Evolutionary conservation across 371 early-diverging fungal genomes (phyloP), one percentile per base, ranked within the genome.

Genomic region (Mucor saturninus): DNA sequence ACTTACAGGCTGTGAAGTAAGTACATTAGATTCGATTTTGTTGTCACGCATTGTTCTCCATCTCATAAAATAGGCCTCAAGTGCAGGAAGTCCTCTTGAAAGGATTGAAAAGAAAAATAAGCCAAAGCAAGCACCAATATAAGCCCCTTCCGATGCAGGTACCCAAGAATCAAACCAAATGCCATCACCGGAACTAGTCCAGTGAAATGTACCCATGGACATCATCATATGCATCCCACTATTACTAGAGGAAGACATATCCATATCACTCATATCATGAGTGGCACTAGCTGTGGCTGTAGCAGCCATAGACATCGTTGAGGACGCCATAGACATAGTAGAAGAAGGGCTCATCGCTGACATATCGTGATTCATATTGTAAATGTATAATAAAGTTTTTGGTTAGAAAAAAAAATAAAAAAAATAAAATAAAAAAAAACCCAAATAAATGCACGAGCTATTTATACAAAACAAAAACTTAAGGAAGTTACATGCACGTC

Each of bases 81-180:
- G 67, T 3, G 85, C 85, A 35, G 80, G 67, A 10, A 85, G 53
- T 32, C 73, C 80, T 48, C 85, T 74, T 35, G 82, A 83, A 2
- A 81, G 69, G 14, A 84, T 56, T 3, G 87, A 61, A 15, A 85
- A 71, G 8, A 86, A 43, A 43, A 86, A 76, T 6, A 86, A 70
- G 11, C 84, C 85, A 46, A 86, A 64, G 50, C 83, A 80, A 7
- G 85, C 80, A 32, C 87, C 87, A 50, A 84, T 79, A 37, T 83
- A 85, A 40, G 77, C 74, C n/a, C 78, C 64, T 61, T 86, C 83
- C 4, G 80, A 72, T n/a, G 62, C 48, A 28, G 83, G 83, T 7
- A 79, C 54, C 79, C 79, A 82, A 11, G 63, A 54, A 31, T 65
- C 56, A n/a, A 82, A 64, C 72, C 74, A 79, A 9, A 82, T 30